Conservation (phyloP, 192 early-diverging fungal species). For the Entomortierella beljakovae region DNA sequence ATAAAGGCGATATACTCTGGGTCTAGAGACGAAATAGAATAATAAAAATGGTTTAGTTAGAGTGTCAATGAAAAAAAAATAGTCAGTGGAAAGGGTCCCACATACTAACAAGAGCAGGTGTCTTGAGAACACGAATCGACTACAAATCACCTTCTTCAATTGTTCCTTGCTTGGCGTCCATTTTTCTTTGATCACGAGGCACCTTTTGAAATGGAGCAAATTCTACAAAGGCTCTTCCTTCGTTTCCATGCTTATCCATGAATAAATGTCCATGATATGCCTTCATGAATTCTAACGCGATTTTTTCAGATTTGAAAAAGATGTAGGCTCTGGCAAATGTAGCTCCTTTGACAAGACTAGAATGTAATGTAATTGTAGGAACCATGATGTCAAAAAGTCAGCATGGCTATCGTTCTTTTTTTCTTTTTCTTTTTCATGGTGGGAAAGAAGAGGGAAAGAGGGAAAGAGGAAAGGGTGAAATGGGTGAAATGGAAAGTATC, state of each 20-base stretch:
- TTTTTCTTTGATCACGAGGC: constrained; percentile 72
- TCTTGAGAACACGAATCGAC: not conserved
- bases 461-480: not conserved
- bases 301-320: constrained; percentile 75
- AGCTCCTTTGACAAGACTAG: constrained; percentile 78
- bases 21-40: constrained; percentile 55
- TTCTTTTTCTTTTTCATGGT: too few relatives aligned
- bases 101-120: too few relatives aligned
- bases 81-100: too few relatives aligned
- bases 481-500: not conserved
- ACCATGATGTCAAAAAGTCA: not conserved
- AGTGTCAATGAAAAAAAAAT: not conserved
- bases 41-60: not conserved
- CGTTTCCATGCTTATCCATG: constrained; percentile 76
- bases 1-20: constrained; percentile 82
- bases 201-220: constrained; percentile 83
- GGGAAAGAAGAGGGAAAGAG: too few relatives aligned
- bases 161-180: constrained; percentile 78
- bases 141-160: constrained; percentile 72
- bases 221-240: constrained; percentile 80
- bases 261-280: constrained; percentile 85
- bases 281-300: constrained; percentile 77
- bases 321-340: constrained; percentile 82
- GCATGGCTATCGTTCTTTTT: too few relatives aligned
- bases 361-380: not conserved